These are phyloP conservation scores for Ramalina intermedia DNA, from an alignment of 495 filamentous ascomycete species.

Conservation along the genomic window DNA sequence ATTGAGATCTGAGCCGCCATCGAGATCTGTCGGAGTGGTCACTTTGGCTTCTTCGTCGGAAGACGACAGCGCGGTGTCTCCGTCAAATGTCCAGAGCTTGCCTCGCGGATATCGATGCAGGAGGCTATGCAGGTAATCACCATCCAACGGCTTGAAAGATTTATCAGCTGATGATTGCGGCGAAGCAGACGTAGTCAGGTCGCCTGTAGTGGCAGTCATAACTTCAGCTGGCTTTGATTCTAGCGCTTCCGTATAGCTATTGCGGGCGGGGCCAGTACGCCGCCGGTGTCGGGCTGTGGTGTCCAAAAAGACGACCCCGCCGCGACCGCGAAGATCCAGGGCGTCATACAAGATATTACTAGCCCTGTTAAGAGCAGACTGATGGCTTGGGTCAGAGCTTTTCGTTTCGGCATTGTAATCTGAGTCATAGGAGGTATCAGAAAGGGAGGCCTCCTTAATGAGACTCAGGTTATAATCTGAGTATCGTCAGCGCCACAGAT, in stretches of 20 bases:
- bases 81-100: constrained; percentile 42
- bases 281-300: constrained; percentile 8
- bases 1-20: constrained; percentile 14
- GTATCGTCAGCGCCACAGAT: background rate
- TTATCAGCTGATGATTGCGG: background rate
- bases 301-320: constrained; percentile 42
- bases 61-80: constrained; percentile 21
- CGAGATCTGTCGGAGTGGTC: constrained; percentile 7
- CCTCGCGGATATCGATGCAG: constrained; percentile 47
- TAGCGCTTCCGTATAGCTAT: constrained; percentile 1
- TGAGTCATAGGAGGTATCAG: constrained; percentile 9
- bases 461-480: background rate
- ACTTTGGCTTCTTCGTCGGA: constrained; percentile 18
- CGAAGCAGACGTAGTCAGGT: constrained; percentile 8
- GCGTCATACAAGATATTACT: constrained; percentile 43
- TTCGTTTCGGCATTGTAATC: background rate
- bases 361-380: constrained; percentile 38
- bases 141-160: constrained; percentile 21
- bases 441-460: background rate
- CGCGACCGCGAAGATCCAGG: constrained; percentile 33
- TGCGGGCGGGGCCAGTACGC: background rate
- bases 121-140: constrained; percentile 33
- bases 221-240: constrained; percentile 10
- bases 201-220: constrained; percentile 14
- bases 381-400: constrained; percentile 16